phyloP scores from a whole-genome alignment of 2,329 filamentous ascomycete genomes.

The Polychaeton citri region DNA sequence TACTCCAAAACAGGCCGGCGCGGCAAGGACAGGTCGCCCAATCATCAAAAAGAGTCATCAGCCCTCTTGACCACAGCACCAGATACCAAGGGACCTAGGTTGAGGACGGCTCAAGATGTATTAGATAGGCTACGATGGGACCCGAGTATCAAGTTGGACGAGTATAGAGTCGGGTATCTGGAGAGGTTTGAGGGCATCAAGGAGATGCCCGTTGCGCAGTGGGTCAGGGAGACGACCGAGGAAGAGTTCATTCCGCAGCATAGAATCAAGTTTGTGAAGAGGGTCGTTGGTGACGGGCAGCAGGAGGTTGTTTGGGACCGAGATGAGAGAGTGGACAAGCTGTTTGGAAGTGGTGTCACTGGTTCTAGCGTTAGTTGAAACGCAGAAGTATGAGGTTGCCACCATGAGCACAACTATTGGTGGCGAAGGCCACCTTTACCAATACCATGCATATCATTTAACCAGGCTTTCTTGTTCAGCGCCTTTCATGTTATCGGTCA shows the following conservation, averaged over 20 bases:
- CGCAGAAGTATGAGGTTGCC: no score
- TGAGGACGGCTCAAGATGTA: background rate
- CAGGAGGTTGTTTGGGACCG: background rate
- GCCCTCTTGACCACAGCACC: no score
- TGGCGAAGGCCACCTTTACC: no score
- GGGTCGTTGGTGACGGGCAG: background rate
- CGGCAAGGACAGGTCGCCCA: no score
- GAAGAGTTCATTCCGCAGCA: slow-evolving; percentile 43
- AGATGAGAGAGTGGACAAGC: background rate
- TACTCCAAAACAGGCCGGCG: no score
- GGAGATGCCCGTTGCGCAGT: slow-evolving; percentile 30
- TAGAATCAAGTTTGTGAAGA: slow-evolving; percentile 21
- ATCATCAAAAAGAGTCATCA: no score
- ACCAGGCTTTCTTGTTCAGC: no score
- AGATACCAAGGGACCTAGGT: background rate
- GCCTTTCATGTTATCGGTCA: no score
- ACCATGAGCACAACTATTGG: no score
- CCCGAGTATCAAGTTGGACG: slow-evolving; percentile 26
- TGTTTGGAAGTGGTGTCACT: background rate
- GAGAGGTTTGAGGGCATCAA: slow-evolving; percentile 37
- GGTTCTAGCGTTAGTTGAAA: no score
- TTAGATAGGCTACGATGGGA: slow-evolving; percentile 32
- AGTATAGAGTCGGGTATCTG: slow-evolving; percentile 38
- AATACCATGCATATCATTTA: no score
- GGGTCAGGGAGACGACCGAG: slow-evolving; percentile 39